Percentiles rank a stretch among this genome's conserved stretches.
These are phyloP conservation scores for Macroventuria anomochaeta DNA, from an alignment of 2,329 filamentous ascomycete species.

Conservation along the genomic window DNA sequence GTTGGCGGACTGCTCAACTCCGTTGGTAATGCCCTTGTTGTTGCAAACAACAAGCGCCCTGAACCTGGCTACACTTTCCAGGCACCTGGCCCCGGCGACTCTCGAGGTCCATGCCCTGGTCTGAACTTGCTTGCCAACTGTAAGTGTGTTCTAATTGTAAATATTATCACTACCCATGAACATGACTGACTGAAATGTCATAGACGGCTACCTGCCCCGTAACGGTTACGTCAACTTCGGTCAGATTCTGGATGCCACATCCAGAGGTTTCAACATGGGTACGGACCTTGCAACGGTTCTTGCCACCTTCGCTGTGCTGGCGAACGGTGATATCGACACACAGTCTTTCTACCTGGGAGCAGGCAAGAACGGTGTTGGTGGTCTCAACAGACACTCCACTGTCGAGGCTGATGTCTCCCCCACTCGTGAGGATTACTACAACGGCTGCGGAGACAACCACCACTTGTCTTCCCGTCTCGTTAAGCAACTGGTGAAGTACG, in stretches of 20 bases:
- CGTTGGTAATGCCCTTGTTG: slow-evolving; percentile 24
- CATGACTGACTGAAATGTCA: background rate
- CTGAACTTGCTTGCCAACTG: slow-evolving; percentile 61
- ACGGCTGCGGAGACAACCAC: slow-evolving; percentile 51
- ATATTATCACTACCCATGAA: background rate
- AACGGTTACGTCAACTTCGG: slow-evolving; percentile 44
- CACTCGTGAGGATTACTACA: slow-evolving; percentile 49
- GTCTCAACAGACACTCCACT: slow-evolving; percentile 53
- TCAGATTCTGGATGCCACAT: slow-evolving; percentile 24
- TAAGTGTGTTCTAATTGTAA: background rate
- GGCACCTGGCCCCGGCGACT: slow-evolving; percentile 26
- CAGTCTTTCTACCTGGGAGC: slow-evolving; percentile 30
- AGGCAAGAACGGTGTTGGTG: slow-evolving; percentile 26
- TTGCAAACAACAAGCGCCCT: slow-evolving; percentile 27
- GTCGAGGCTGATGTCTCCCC: slow-evolving; percentile 42
- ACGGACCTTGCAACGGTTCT: slow-evolving; percentile 43
- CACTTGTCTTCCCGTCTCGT: slow-evolving; percentile 43
- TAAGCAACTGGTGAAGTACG: slow-evolving; percentile 23
- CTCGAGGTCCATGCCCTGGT: slow-evolving; percentile 56
- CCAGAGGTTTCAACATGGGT: slow-evolving; percentile 34
- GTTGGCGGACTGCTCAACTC: slow-evolving; percentile 27
- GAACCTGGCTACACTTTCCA: slow-evolving; percentile 28
- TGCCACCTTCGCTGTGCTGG: slow-evolving; percentile 27
- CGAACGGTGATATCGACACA: slow-evolving; percentile 30
- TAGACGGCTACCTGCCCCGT: slow-evolving; percentile 56